phyloP scores from a whole-genome alignment of 2,329 filamentous ascomycete genomes.

The Botrytis porri region DNA sequence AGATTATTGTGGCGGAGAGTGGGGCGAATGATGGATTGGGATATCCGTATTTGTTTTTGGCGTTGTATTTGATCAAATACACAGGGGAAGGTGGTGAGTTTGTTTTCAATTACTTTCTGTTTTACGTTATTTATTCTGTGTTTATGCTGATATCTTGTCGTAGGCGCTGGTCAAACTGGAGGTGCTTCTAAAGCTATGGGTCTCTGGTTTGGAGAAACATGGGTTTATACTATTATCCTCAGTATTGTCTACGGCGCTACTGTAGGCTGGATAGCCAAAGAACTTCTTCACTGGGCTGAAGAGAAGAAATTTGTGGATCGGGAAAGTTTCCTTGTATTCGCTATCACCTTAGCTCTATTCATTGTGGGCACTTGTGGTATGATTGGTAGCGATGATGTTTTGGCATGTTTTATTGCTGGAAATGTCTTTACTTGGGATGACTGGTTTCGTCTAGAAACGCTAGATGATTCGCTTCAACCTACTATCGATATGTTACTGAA shows the following conservation, averaged over 20 bases:
- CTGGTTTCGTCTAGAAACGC: conserved; percentile 86
- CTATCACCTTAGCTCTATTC: conserved; percentile 77
- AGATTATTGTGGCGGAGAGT: conserved; percentile 75
- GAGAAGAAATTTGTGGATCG: conserved; percentile 62
- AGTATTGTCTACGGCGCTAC: conserved; percentile 73
- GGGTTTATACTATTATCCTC: conserved; percentile 77
- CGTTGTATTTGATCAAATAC: conserved; percentile 80
- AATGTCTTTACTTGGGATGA: conserved; percentile 92
- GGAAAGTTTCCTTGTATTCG: conserved; percentile 52
- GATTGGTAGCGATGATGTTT: conserved; percentile 82
- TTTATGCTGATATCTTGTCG: not conserved
- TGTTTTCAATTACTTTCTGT: conserved; percentile 38
- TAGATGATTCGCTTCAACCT: conserved; percentile 88
- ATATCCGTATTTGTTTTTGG: conserved; percentile 84
- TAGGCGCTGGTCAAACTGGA: conserved; percentile 46
- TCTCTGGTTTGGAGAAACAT: conserved; percentile 81
- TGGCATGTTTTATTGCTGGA: conserved; percentile 89
- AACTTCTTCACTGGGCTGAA: conserved; percentile 80
- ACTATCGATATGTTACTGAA: conserved; percentile 96
- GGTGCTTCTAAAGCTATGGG: conserved; percentile 66
- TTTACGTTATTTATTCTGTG: not conserved
- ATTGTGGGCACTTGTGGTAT: conserved; percentile 89
- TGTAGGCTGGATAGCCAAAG: conserved; percentile 79
- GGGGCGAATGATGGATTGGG: conserved; percentile 84
- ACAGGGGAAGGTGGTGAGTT: conserved; percentile 51